Base-by-base conservation (phyloP, 352 stramenopile genomes). In the Phytopythium montanum region DNA sequence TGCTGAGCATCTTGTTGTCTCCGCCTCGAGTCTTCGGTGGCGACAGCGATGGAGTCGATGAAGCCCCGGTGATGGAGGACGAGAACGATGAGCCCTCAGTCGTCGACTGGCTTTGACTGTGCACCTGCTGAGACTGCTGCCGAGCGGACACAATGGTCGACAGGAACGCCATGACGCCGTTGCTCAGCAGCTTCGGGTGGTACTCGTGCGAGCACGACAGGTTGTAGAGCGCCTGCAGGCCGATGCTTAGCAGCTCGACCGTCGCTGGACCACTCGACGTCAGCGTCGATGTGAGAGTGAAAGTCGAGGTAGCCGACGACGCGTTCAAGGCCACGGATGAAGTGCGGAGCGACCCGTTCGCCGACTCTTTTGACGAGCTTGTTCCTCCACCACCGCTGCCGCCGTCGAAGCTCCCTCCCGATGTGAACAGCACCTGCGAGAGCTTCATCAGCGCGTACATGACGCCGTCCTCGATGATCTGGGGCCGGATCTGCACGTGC, bases 391-490 rank as follows among this genome's bases (percentile, higher is more conserved):
- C 36, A 9, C 51, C 18, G 10, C 29, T 56, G 33, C 5, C 34
- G 21, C 21, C 31, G 5, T 10, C 51, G 9, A 18, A 13, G 21
- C 51, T 16, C 3, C 5, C 16, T 9, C 21, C 29, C 23, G 36
- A 54, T 1, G 70, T 64, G 18, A 77, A 28, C 60, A 80, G 76
- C 5, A 92, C 64, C 34, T 94, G 85, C 0, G 85, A 87, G 1
- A 94, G 65, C 56, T 89, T 94, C 71, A 92, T 88, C 0, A 94
- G 69, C 10, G 85, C 80, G 51, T 94, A 94, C 4, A 94, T 60
- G 19, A 91, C 85, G 1, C 85, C 85, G 28, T 92, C 80, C 33
- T 91, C 75, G 12, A 94, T 80, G 1, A 80, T 69, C 59, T 91
- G 80, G 12, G 75, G 60, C 0, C 85, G 68, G 2, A 79, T 76